Base-by-base conservation (phyloP, 2,329 filamentous ascomycete species). In the Lasiodiplodia sp. region DNA sequence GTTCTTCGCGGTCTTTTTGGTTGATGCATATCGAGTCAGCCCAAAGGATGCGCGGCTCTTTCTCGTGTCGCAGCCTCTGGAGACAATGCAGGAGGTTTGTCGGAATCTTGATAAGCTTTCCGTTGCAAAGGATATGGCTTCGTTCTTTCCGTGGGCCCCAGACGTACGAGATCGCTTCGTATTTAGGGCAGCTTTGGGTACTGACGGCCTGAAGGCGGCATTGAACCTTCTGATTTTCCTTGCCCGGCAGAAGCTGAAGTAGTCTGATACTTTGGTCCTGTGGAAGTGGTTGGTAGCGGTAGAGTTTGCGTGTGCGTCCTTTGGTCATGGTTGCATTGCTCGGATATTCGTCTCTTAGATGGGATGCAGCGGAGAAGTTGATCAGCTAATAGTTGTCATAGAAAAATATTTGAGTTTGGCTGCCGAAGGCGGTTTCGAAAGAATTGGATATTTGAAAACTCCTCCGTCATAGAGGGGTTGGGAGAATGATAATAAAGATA, bases 21-120 rank as follows among this genome's bases (percentile, higher is more conserved):
- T 71, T 58, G 49, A 70, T 70, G 53, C 70, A 70, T 49, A 69
- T 52, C 8, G 66, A 62, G 31, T 71, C 70, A n/a, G 70, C 70
- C 70, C 70, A 70, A 1, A 71, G 52, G 38, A 56, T 68, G 18
- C 69, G 64, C 1, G 57, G 16, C 14, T 52, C 23, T 18, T 44
- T 10, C 21, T 49, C 18, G 8, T 21, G 21, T 6, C 53, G 23
- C 7, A 67, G 55, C 14, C 47, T 16, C 18, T 55, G 21, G 12
- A 67, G 65, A 10, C 34, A 53, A 11, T 67, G 14, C 7, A 21
- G 5, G 10, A 67, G 65, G 28, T 12, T 31, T 2, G 8, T 37
- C 4, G 65, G 56, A 21, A 67, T 21, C 7, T 21, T 25, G 18
- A 67, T 2, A 6, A 11, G 53, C 4, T 38, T 31, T 53, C 53